Evolutionary conservation across 768 basidiomycete genomes (phyloP).

Genomic region (Tylopilus rubrobrunneus): DNA sequence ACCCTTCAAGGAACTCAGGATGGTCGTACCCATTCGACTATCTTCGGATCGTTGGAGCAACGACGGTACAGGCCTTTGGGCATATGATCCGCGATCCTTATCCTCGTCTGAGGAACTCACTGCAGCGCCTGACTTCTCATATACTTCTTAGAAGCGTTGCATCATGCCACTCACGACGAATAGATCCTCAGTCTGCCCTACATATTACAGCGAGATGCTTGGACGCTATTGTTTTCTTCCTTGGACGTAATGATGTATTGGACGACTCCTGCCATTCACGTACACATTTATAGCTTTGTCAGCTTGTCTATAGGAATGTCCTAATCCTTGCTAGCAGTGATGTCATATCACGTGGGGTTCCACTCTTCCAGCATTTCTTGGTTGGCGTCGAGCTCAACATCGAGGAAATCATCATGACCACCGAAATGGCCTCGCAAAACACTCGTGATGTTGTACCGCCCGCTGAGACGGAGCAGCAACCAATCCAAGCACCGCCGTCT

Average conservation of each 20-base stretch:
- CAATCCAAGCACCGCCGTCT: conserved; percentile 10
- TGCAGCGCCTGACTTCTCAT: conserved; percentile 9
- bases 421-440: not conserved
- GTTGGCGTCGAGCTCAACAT: not conserved
- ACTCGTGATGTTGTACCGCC: not conserved
- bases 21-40: conserved; percentile 59
- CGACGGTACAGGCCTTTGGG: conserved; percentile 26
- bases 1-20: conserved; percentile 56
- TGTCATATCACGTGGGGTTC: conserved; percentile 25
- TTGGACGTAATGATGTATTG: not conserved
- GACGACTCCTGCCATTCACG: not conserved
- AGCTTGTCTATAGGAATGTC: not conserved
- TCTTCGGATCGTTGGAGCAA: conserved; percentile 58
- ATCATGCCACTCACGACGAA: not conserved
- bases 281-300: not conserved
- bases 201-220: not conserved
- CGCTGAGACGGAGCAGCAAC: conserved; percentile 5
- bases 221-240: not conserved
- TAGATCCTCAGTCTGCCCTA: not conserved
- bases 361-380: not conserved
- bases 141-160: not conserved
- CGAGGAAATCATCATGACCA: conserved; percentile 2
- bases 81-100: conserved; percentile 11
- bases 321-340: conserved; percentile 7
- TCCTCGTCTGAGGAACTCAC: conserved; percentile 25